A percentile compares a stretch with the other conserved stretches of the same genome.
These are phyloP conservation scores for Puccinia hordei DNA, from an alignment of 1,284 basidiomycete species.

Conservation along the genomic window DNA sequence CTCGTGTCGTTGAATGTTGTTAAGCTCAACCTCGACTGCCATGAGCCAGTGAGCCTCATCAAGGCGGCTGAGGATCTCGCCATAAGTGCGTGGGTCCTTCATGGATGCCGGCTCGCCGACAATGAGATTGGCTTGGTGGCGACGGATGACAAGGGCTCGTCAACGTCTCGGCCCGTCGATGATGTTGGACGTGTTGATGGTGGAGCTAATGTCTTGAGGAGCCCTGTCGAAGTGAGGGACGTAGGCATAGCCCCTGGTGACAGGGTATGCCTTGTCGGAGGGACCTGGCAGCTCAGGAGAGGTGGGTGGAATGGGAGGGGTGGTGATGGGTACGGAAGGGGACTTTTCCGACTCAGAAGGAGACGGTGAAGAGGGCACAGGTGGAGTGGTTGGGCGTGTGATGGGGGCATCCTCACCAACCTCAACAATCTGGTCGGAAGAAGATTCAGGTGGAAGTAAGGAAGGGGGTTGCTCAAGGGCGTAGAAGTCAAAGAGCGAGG, in stretches of 20 bases:
- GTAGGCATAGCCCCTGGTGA: neutral
- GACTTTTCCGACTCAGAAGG: too few relatives aligned
- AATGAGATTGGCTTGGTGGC: neutral
- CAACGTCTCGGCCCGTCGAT: neutral
- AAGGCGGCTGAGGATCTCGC: neutral
- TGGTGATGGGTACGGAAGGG: neutral
- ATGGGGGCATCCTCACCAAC: too few relatives aligned
- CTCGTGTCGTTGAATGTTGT: constrained; percentile 2
- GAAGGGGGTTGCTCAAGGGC: too few relatives aligned
- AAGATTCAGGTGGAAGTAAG: too few relatives aligned
- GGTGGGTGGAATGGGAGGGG: neutral
- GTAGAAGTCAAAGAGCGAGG: too few relatives aligned
- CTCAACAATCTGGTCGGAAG: too few relatives aligned
- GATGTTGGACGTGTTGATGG: neutral
- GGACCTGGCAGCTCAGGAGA: neutral
- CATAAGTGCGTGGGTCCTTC: neutral
- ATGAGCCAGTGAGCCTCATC: neutral
- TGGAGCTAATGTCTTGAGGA: neutral
- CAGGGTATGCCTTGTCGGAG: neutral
- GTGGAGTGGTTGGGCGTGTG: too few relatives aligned
- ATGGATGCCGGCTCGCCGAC: neutral
- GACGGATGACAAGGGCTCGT: too few relatives aligned
- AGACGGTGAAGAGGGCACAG: too few relatives aligned
- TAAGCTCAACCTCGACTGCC: neutral
- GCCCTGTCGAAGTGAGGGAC: neutral